Evolutionary conservation across 768 basidiomycete genomes (phyloP).

Genomic region (Pulveroboletus sp.): DNA sequence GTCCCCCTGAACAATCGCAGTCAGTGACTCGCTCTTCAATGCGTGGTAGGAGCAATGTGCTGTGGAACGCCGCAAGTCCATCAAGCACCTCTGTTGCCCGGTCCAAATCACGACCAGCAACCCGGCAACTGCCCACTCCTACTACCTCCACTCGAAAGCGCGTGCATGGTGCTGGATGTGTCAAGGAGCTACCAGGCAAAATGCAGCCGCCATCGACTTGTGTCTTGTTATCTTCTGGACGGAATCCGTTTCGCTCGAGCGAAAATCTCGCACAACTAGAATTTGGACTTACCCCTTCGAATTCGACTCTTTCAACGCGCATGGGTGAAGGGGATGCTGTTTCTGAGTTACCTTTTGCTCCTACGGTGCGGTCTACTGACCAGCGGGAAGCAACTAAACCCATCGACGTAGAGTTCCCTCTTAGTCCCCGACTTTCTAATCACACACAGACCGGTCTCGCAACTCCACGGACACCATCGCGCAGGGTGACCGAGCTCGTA

Average conservation of each 20-base stretch:
- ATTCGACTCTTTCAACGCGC: neutral
- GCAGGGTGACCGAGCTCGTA: neutral
- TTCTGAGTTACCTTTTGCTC: neutral
- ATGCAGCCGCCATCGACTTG: neutral
- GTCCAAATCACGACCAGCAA: constrained; percentile 3
- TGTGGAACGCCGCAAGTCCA: neutral
- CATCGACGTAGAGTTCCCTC: neutral
- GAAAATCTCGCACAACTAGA: constrained; percentile 4
- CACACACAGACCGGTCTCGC: constrained; percentile 1
- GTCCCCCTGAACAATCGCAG: neutral
- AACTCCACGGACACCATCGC: constrained; percentile 17
- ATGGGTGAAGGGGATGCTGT: neutral
- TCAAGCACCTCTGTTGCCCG: neutral
- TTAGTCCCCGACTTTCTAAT: neutral
- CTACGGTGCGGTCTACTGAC: constrained; percentile 6
- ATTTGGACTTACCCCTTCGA: constrained; percentile 1
- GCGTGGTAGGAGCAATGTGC: constrained; percentile 12
- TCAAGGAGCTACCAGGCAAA: neutral
- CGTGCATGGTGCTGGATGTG: neutral
- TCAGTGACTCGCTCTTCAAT: constrained; percentile 13
- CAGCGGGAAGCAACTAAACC: neutral
- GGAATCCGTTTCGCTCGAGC: neutral
- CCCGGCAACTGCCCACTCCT: constrained; percentile 23
- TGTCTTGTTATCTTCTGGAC: neutral
- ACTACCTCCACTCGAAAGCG: constrained; percentile 17